phyloP scores from a whole-genome alignment of 345 rosid genomes.

The Ricinus communis region DNA sequence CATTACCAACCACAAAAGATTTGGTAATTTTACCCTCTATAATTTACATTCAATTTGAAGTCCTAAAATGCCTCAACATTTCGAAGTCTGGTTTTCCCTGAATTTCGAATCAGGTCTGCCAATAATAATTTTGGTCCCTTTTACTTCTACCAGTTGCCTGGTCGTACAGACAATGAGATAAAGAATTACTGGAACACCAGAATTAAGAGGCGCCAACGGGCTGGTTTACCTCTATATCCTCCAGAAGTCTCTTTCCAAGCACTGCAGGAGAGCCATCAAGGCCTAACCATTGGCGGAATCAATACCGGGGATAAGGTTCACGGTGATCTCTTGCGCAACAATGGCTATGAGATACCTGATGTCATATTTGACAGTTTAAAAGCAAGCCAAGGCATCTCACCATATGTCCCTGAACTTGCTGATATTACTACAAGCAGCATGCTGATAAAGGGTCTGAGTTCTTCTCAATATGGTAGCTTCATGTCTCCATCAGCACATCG shows the following conservation, averaged over 20 bases:
- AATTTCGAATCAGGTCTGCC: background rate
- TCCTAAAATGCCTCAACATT: background rate
- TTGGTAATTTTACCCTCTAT: background rate
- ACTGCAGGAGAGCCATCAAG: slow-evolving; percentile 54
- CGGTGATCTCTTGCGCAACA: slow-evolving; percentile 55
- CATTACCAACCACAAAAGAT: background rate
- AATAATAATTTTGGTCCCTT: background rate
- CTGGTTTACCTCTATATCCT: slow-evolving; percentile 96
- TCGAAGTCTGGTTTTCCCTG: background rate
- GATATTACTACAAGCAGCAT: slow-evolving; percentile 54
- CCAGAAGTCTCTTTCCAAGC: slow-evolving; percentile 67
- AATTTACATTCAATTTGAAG: background rate
- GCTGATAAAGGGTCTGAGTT: slow-evolving; percentile 58
- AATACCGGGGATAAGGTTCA: slow-evolving; percentile 48
- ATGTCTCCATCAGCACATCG: slow-evolving; percentile 50
- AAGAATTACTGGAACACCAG: slow-evolving; percentile 99
- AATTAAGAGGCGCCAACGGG: slow-evolving; percentile 88
- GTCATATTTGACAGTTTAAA: slow-evolving; percentile 65
- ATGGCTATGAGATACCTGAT: slow-evolving; percentile 59
- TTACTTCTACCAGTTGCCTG: slow-evolving; percentile 65
- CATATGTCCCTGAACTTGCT: slow-evolving; percentile 63
- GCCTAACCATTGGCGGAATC: slow-evolving; percentile 32
- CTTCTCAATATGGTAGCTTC: slow-evolving; percentile 60
- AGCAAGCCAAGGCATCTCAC: slow-evolving; percentile 46
- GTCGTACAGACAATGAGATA: slow-evolving; percentile 99